Conservation (phyloP, 345 rosid genomes). For the Eutrema yunnanense region DNA sequence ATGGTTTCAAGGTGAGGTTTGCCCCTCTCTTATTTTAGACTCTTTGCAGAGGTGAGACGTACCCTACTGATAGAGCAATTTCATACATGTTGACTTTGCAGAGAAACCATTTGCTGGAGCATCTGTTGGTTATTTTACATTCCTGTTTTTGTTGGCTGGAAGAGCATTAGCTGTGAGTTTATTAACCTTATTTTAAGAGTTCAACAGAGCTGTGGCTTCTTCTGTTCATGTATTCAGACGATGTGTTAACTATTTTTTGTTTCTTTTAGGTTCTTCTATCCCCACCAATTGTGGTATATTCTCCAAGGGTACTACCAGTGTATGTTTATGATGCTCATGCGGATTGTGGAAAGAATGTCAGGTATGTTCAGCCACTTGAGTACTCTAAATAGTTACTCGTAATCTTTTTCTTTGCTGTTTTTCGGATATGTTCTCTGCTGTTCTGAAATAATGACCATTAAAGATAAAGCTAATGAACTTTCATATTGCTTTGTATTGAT, state of each 20-base stretch:
- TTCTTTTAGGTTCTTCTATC: conserved; percentile 88
- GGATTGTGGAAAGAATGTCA: conserved; percentile 95
- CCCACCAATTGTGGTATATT: conserved; percentile 98
- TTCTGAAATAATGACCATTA: conserved; percentile 2
- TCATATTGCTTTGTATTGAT: conserved; percentile 2
- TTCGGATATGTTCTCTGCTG: background rate
- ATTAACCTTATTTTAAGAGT: background rate
- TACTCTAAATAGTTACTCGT: background rate
- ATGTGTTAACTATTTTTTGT: background rate
- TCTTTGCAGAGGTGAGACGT: background rate
- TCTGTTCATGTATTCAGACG: conserved; percentile 1
- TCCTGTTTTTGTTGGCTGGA: conserved; percentile 92
- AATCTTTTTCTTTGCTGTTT: conserved; percentile 7
- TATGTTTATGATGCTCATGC: conserved; percentile 99
- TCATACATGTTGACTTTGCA: conserved; percentile 34
- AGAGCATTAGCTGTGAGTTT: conserved; percentile 89
- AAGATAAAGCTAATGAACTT: conserved; percentile 3
- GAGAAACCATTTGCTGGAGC: conserved; percentile 97
- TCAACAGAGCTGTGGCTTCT: background rate
- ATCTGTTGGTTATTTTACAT: conserved; percentile 96
- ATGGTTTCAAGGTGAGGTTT: conserved; percentile 64
- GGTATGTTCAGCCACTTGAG: conserved; percentile 45
- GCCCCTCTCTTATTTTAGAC: conserved; percentile 9
- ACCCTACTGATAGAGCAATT: conserved; percentile 9
- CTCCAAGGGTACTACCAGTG: conserved; percentile 96